A percentile compares a stretch with the other conserved stretches of the same genome.
These are phyloP conservation scores for Acidomyces sp. DNA, from an alignment of 495 filamentous ascomycete genomes.

Conservation along the genomic window DNA sequence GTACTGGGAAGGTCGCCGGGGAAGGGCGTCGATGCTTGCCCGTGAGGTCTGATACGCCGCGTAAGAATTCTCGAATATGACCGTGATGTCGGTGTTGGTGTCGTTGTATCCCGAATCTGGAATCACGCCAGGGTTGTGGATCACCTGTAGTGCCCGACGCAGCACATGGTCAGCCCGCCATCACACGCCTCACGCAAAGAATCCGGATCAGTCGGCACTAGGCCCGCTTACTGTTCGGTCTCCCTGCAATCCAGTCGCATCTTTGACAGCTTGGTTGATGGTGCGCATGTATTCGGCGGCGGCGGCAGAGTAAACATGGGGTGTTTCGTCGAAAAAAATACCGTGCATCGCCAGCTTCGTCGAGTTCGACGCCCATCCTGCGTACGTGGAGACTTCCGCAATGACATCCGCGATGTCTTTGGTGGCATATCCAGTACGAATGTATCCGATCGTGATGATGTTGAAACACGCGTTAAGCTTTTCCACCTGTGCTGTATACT, in stretches of 20 bases:
- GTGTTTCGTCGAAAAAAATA: conserved; percentile 19
- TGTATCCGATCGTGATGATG: conserved; percentile 15
- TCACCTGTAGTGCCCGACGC: not conserved
- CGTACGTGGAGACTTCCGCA: conserved; percentile 11
- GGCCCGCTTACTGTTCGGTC: conserved; percentile 1
- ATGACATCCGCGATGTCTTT: conserved; percentile 4
- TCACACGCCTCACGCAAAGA: not conserved
- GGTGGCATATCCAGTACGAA: conserved; percentile 4
- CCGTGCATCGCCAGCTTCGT: conserved; percentile 8
- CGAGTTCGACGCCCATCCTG: conserved; percentile 1
- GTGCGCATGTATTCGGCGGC: not conserved
- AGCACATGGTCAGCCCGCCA: not conserved
- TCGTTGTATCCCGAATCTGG: conserved; percentile 1
- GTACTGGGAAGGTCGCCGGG: not conserved
- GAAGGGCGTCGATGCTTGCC: not conserved
- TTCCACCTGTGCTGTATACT: conserved; percentile 5
- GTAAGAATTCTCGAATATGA: conserved; percentile 7
- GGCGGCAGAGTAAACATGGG: conserved; percentile 1
- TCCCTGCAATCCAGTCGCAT: not conserved
- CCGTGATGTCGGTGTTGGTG: conserved; percentile 6
- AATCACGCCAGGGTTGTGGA: conserved; percentile 11
- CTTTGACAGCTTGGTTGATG: conserved; percentile 3
- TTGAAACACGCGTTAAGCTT: conserved; percentile 7
- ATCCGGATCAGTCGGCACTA: no score
- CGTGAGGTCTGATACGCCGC: not conserved